Evolutionary conservation across 2,329 filamentous ascomycete genomes (phyloP).

Genomic region (Nannizziopsis arthrosporioides): DNA sequence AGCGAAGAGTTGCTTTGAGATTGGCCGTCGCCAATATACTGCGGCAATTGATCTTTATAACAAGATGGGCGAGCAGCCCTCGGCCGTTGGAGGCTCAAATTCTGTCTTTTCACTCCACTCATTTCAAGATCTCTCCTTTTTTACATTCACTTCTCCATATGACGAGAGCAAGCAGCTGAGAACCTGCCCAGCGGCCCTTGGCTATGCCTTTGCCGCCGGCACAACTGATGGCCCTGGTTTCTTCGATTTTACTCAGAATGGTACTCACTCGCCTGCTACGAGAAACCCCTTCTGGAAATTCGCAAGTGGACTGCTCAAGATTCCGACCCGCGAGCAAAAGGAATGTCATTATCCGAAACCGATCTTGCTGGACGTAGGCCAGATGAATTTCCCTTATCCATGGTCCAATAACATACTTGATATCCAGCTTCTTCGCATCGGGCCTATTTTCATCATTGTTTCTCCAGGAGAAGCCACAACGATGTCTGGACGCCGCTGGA

Average conservation of each 20-base stretch:
- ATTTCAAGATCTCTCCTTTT: constrained; percentile 70
- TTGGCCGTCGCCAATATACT: constrained; percentile 36
- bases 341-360: constrained; percentile 72
- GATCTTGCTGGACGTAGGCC: constrained; percentile 77
- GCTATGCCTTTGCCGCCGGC: constrained; percentile 85
- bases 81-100: constrained; percentile 43
- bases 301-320: constrained; percentile 60
- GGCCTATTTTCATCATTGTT: constrained; percentile 72
- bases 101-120: constrained; percentile 73
- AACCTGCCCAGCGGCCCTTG: constrained; percentile 78
- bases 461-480: constrained; percentile 81
- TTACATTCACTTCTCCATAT: constrained; percentile 55
- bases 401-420: constrained; percentile 92
- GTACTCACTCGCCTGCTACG: constrained; percentile 55
- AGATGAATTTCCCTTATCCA: constrained; percentile 62
- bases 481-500: constrained; percentile 85
- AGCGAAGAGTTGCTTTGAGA: constrained; percentile 40
- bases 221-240: constrained; percentile 83
- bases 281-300: constrained; percentile 69
- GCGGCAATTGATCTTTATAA: constrained; percentile 45
- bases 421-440: constrained; percentile 71
- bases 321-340: constrained; percentile 57
- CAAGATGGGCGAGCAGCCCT: constrained; percentile 34
- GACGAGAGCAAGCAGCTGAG: constrained; percentile 48
- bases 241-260: constrained; percentile 88